phyloP scores from a whole-genome alignment of 2,329 filamentous ascomycete species.

The Claviceps citrina region DNA sequence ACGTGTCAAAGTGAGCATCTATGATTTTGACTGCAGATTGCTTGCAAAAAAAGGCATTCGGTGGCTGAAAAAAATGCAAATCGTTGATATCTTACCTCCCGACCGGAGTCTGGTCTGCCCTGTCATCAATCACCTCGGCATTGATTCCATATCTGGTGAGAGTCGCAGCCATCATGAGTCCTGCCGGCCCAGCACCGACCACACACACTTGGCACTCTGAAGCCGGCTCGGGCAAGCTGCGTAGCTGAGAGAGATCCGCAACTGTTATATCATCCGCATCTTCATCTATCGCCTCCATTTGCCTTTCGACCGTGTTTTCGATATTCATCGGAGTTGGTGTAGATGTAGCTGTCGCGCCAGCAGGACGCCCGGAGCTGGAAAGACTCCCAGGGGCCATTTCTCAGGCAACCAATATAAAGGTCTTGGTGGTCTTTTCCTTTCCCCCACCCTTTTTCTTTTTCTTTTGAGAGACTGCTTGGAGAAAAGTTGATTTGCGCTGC shows the following conservation, averaged over 20 bases:
- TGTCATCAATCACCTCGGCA: constrained; percentile 51
- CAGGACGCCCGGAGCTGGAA: constrained; percentile 1
- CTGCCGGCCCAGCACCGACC: constrained; percentile 40
- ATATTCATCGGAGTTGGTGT: constrained; percentile 3
- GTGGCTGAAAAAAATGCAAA: neutral
- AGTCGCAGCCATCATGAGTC: constrained; percentile 38
- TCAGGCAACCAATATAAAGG: neutral
- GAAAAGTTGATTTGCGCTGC: neutral
- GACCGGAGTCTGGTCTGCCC: constrained; percentile 50
- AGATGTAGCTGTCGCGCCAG: neutral
- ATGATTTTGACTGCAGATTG: neutral
- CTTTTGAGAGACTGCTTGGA: neutral
- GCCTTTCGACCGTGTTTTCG: constrained; percentile 7
- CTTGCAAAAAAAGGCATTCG: neutral
- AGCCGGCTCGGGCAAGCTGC: constrained; percentile 32
- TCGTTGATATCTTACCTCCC: constrained; percentile 28
- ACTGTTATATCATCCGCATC: constrained; percentile 21
- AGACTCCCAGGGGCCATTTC: constrained; percentile 6
- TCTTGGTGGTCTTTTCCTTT: neutral
- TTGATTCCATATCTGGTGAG: constrained; percentile 52
- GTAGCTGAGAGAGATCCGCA: constrained; percentile 32
- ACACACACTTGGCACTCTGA: constrained; percentile 33
- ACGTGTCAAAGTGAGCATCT: constrained; percentile 5
- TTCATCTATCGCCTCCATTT: constrained; percentile 10
- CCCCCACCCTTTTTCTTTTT: neutral